A percentile compares a stretch with the other conserved stretches of the same genome.
Evolutionary conservation across 2,329 filamentous ascomycete species (phyloP).

Genomic region (Claviceps pusilla): DNA sequence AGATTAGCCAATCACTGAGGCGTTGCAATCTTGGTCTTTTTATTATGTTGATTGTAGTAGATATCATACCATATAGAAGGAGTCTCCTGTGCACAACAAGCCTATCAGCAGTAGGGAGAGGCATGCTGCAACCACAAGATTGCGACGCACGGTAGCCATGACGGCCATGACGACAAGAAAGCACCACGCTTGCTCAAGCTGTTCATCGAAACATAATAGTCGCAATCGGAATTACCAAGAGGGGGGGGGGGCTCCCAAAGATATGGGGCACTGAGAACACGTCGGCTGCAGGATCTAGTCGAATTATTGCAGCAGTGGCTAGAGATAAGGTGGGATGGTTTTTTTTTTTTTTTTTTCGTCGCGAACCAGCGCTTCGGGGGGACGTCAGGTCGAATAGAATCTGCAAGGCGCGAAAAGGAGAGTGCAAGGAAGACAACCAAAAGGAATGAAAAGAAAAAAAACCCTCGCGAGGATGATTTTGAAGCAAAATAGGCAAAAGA

Average conservation of each 20-base stretch:
- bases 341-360: background rate
- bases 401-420: background rate
- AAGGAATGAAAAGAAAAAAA: background rate
- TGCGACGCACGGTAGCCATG: background rate
- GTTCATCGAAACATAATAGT: background rate
- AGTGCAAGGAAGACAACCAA: background rate
- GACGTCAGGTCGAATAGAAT: background rate
- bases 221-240: background rate
- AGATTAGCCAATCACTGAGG: background rate
- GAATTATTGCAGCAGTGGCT: background rate
- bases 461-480: no score
- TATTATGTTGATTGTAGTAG: background rate
- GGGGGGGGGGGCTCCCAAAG: background rate
- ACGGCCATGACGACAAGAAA: background rate
- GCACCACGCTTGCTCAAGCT: background rate
- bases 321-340: no score
- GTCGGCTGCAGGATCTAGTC: background rate
- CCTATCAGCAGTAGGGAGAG: background rate
- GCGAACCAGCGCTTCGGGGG: background rate
- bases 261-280: background rate
- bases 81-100: background rate
- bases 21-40: background rate
- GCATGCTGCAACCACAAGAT: slow-evolving; percentile 1
- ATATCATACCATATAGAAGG: slow-evolving; percentile 1
- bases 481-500: no score